Evolutionary conservation across 1,284 basidiomycete species (phyloP), one percentile per base, ranked within the genome.

Genomic region (Lentinus polychrous): DNA sequence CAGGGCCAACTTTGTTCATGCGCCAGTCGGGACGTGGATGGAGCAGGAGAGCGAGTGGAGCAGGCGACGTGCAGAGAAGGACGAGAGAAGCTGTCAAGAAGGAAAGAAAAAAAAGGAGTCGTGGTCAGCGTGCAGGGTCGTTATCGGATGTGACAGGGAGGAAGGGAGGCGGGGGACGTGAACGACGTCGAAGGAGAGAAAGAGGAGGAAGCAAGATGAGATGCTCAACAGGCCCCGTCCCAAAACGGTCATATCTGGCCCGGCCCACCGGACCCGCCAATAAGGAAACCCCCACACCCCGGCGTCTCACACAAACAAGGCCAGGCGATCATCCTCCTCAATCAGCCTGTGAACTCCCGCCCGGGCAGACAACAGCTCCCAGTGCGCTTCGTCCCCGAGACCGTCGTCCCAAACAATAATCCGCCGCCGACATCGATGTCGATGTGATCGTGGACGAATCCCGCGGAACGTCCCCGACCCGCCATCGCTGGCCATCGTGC

Each of bases 81-180:
- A n/a, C 4, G 45, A 43, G 44, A 34, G 34, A 38, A 45, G 46
- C 34, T 48, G 35, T 45, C 12, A 45, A 43, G 23, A 45, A 24
- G 38, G 40, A 48, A 43, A 50, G 49, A 34, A 48, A 41, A 43
- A 51, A 51, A 34, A 45, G 35, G 41, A 31, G 46, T 70, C 67
- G 71, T 78, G 63, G 74, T 76, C 67, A 79, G 75, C 76, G 74
- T 75, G 57, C 63, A 63, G 50, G 64, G 71, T 78, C 76, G 75
- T 78, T 59, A 75, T 54, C 56, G 55, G 61, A 55, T 58, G 59
- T 60, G 62, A 55, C 45, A 58, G 56, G 56, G 52, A 54, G 52
- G 50, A 50, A 50, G 48, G 46, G 51, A 56, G 51, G 53, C 53
- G 60, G 52, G 60, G 45, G 46, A 42, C 52, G 20, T 43, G 44